phyloP scores from a whole-genome alignment of 495 filamentous ascomycete species.

The Rhypophila decipiens region DNA sequence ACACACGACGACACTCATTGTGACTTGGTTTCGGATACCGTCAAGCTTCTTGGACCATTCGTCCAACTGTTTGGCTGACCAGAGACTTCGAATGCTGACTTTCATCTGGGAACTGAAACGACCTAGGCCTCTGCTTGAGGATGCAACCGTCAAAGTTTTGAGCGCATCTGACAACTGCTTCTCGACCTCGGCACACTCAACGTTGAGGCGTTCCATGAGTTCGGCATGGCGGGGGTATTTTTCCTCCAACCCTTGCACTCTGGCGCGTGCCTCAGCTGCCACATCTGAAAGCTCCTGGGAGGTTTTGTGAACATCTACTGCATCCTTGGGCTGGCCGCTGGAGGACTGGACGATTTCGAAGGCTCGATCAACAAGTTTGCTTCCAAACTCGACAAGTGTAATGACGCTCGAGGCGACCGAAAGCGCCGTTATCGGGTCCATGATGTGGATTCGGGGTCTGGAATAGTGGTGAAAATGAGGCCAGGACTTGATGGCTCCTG shows the following conservation, averaged over 20 bases:
- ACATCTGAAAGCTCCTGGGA: not conserved
- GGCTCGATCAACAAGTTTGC: not conserved
- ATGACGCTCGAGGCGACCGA: slow-evolving; percentile 1
- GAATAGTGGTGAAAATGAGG: too few relatives aligned
- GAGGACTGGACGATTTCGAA: not conserved
- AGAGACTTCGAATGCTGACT: not conserved
- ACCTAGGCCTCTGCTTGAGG: not conserved
- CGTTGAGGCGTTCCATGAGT: not conserved
- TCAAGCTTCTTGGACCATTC: slow-evolving; percentile 1
- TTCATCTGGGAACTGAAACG: not conserved
- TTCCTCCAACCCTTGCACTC: not conserved
- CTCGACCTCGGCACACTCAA: not conserved
- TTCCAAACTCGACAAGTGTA: slow-evolving; percentile 4
- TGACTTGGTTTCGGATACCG: not conserved
- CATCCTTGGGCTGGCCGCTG: not conserved
- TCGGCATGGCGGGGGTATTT: not conserved
- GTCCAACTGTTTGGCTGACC: not conserved
- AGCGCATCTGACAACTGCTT: not conserved
- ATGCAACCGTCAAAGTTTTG: not conserved
- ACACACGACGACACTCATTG: slow-evolving; percentile 2
- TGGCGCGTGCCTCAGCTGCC: not conserved
- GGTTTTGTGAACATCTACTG: not conserved
- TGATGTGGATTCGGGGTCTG: too few relatives aligned
- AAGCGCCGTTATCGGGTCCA: slow-evolving; percentile 2
- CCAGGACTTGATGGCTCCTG: too few relatives aligned